A percentile compares a stretch with the other conserved stretches of the same genome.
phyloP scores from a whole-genome alignment of 2,329 filamentous ascomycete genomes.

The Scedosporium apiospermum region DNA sequence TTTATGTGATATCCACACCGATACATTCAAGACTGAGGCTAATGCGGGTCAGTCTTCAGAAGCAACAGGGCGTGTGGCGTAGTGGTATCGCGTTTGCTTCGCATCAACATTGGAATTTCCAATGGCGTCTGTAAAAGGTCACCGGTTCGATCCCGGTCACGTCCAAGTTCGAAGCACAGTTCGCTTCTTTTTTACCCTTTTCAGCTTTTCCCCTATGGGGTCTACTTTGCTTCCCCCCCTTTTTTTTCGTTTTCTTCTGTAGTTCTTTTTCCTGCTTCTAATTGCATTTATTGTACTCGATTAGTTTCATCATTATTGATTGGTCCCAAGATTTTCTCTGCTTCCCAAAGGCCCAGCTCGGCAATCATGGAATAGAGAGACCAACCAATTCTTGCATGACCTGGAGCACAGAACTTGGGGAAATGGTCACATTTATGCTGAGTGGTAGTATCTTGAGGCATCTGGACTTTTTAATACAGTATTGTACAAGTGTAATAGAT shows the following conservation, averaged over 20 bases:
- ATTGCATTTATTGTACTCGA: neutral
- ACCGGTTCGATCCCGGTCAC: conserved; percentile 2
- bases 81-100: conserved; percentile 2
- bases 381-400: no score
- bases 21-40: neutral
- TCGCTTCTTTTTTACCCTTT: neutral
- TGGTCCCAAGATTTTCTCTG: no score
- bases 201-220: no score
- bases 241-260: neutral
- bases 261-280: neutral
- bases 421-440: neutral
- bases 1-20: no score
- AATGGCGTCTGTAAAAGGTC: conserved; percentile 1
- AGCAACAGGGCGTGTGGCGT: neutral
- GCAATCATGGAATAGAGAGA: no score
- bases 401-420: no score
- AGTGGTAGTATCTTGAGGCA: neutral
- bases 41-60: neutral
- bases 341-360: no score
- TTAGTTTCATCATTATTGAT: no score
- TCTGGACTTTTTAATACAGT: neutral
- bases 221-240: no score
- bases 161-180: neutral
- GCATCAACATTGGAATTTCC: neutral
- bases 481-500: neutral